phyloP scores from a whole-genome alignment of 176 grass and related monocot species.

The Dendrocalamus sinicus region DNA sequence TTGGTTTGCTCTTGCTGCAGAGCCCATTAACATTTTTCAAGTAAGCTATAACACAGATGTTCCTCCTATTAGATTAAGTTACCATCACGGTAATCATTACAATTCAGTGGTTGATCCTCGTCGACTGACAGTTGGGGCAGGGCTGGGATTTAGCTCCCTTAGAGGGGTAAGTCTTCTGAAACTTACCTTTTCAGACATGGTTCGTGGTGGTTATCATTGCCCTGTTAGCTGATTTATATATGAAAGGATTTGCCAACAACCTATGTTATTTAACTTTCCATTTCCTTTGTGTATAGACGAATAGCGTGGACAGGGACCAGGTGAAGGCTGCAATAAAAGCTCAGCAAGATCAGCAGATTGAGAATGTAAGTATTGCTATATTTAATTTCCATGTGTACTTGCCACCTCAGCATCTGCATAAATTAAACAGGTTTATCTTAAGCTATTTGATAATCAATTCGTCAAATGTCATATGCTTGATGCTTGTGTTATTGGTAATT shows the following conservation, averaged over 20 bases:
- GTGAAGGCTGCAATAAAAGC: slow-evolving; percentile 96
- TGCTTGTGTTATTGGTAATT: slow-evolving; percentile 33
- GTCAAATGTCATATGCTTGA: background rate
- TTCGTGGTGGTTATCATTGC: background rate
- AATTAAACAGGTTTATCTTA: background rate
- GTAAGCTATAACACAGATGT: slow-evolving; percentile 88
- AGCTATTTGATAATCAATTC: slow-evolving; percentile 15
- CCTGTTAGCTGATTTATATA: too few relatives aligned
- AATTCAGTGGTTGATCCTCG: slow-evolving; percentile 97
- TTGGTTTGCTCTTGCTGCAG: slow-evolving; percentile 58
- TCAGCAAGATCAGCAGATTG: slow-evolving; percentile 97
- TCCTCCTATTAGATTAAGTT: slow-evolving; percentile 94
- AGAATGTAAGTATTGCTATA: slow-evolving; percentile 68
- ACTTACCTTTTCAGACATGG: slow-evolving; percentile 17
- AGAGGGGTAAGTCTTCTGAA: slow-evolving; percentile 70
- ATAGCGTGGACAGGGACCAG: slow-evolving; percentile 94
- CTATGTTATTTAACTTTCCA: slow-evolving; percentile 27
- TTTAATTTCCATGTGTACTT: slow-evolving; percentile 27
- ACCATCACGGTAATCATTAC: slow-evolving; percentile 98
- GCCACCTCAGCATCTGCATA: slow-evolving; percentile 2
- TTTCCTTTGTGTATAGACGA: slow-evolving; percentile 60
- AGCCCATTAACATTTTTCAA: slow-evolving; percentile 99
- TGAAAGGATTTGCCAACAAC: background rate
- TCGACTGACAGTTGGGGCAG: slow-evolving; percentile 74
- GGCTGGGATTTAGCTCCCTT: slow-evolving; percentile 92